Evolutionary conservation across 2,329 filamentous ascomycete species (phyloP).

Genomic region (Fusarium continuum): DNA sequence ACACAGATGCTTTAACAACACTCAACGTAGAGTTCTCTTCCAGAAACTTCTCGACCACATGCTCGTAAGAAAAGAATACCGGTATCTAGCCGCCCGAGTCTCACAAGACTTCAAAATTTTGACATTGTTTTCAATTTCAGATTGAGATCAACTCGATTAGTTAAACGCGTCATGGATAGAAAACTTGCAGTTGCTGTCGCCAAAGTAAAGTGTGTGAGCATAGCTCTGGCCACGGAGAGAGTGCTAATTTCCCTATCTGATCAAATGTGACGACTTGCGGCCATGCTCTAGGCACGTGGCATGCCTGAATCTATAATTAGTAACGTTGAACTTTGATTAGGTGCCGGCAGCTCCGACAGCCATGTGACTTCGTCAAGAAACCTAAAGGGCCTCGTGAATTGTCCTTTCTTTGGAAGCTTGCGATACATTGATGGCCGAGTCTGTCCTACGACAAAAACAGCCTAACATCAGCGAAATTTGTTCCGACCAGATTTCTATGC

Average conservation of each 20-base stretch:
- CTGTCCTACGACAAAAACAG: neutral
- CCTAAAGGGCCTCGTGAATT: constrained; percentile 13
- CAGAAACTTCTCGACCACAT: neutral
- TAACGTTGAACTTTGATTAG: too few relatives aligned
- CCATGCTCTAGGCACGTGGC: constrained; percentile 7
- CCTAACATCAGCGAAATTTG: rapidly evolving
- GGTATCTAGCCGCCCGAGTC: neutral
- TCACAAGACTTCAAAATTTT: neutral
- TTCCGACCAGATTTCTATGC: neutral
- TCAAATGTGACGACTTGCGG: constrained; percentile 6
- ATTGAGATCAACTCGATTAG: too few relatives aligned
- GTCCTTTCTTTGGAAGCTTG: constrained; percentile 20
- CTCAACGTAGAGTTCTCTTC: neutral
- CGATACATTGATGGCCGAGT: neutral
- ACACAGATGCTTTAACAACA: neutral
- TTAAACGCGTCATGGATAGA: too few relatives aligned
- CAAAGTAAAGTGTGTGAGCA: constrained; percentile 5
- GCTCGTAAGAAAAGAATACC: constrained; percentile 16
- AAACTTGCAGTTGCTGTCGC: constrained; percentile 10
- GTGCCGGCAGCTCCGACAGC: constrained; percentile 4
- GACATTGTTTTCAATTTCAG: too few relatives aligned
- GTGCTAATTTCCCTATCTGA: neutral
- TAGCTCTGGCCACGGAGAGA: rapidly evolving
- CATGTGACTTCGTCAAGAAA: neutral
- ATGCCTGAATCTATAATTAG: too few relatives aligned